These are phyloP conservation scores for Cordyceps militaris DNA, from an alignment of 2,329 filamentous ascomycete genomes.

Conservation along the genomic window DNA sequence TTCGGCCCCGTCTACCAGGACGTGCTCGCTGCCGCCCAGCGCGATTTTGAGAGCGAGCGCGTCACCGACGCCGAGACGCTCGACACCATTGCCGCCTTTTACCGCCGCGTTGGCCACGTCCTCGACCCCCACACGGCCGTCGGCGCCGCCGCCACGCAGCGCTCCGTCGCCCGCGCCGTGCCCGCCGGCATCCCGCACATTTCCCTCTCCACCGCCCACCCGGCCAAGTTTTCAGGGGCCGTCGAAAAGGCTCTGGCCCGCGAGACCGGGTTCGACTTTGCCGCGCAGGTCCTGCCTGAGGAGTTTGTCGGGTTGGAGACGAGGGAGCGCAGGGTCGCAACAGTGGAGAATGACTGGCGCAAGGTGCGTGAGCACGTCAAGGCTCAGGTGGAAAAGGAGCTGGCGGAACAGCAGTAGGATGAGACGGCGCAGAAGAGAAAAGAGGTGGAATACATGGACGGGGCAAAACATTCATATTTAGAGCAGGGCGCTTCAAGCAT, in stretches of 20 bases:
- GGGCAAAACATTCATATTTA: not conserved
- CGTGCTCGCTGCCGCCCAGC: constrained; percentile 63
- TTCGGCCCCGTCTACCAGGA: constrained; percentile 71
- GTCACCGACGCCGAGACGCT: constrained; percentile 61
- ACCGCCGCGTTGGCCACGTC: constrained; percentile 62
- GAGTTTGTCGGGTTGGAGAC: constrained; percentile 76
- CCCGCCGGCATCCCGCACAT: constrained; percentile 59
- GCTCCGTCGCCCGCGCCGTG: constrained; percentile 52
- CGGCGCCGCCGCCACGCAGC: constrained; percentile 67
- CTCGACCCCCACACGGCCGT: constrained; percentile 92
- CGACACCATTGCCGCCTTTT: constrained; percentile 52
- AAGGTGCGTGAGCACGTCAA: constrained; percentile 69
- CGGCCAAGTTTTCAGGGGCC: constrained; percentile 85
- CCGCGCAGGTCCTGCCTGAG: constrained; percentile 63
- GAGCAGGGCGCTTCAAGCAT: not conserved
- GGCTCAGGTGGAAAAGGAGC: constrained; percentile 62
- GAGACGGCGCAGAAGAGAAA: not conserved
- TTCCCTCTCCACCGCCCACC: constrained; percentile 86
- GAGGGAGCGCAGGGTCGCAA: constrained; percentile 65
- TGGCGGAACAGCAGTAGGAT: constrained; percentile 23
- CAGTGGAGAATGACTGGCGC: constrained; percentile 65
- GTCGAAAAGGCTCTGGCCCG: constrained; percentile 72
- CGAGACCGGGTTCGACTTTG: constrained; percentile 68
- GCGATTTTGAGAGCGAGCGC: constrained; percentile 74
- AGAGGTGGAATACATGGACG: not conserved